Percentiles rank a stretch among this genome's conserved stretches.
phyloP scores from a whole-genome alignment of 2,329 filamentous ascomycete genomes.

The Aspergillus fumigatus region DNA sequence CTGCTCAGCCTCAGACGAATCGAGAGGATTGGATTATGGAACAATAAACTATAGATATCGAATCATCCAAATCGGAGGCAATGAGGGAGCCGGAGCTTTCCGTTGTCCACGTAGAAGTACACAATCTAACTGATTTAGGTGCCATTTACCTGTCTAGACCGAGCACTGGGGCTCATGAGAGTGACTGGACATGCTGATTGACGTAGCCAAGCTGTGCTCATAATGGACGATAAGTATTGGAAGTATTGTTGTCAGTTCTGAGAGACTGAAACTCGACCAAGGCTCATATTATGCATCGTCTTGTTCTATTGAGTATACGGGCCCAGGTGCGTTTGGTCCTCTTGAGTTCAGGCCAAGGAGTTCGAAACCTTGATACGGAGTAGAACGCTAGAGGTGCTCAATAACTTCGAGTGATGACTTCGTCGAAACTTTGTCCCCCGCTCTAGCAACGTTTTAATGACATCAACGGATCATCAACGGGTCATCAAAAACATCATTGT shows the following conservation, averaged over 20 bases:
- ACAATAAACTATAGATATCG: not conserved
- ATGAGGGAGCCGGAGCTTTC: not conserved
- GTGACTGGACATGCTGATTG: not conserved
- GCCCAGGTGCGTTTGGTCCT: not conserved
- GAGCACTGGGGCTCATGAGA: too few species aligned
- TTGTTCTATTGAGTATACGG: not conserved
- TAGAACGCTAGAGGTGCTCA: not conserved
- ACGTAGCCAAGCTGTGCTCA: not conserved
- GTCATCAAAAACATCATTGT: not conserved
- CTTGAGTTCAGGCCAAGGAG: not conserved
- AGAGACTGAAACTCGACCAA: too few species aligned
- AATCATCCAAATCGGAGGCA: not conserved
- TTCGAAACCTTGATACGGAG: not conserved
- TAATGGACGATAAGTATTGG: not conserved
- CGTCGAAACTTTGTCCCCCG: not conserved
- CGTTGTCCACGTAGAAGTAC: not conserved
- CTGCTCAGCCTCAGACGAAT: not conserved
- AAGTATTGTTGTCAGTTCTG: not conserved
- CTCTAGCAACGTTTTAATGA: not conserved
- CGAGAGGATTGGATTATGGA: not conserved
- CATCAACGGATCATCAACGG: not conserved
- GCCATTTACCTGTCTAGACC: not conserved
- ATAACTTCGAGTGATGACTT: not conserved
- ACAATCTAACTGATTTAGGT: not conserved
- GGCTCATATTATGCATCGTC: not conserved